Conservation (phyloP, 2,329 filamentous ascomycete genomes). For the Claviceps lovelessii region DNA sequence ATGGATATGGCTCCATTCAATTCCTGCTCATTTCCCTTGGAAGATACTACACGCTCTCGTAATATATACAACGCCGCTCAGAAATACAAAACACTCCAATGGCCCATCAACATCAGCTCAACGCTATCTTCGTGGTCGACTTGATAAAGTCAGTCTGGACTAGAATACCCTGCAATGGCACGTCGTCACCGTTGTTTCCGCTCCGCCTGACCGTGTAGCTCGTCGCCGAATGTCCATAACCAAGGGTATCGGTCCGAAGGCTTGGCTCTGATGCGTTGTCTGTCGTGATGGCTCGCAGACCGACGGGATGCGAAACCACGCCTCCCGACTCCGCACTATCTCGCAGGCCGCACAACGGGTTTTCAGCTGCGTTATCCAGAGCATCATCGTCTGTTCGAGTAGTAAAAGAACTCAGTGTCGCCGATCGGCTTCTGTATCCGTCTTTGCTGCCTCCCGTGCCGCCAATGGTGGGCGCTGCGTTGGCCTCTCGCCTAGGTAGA, state of each 20-base stretch:
- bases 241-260: conserved; percentile 20
- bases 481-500: conserved; percentile 13
- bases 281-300: not conserved
- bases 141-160: conserved; percentile 23
- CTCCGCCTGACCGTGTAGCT: conserved; percentile 16
- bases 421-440: conserved; percentile 8
- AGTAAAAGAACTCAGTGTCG: conserved; percentile 8
- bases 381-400: conserved; percentile 3
- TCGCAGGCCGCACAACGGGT: conserved; percentile 19
- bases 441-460: conserved; percentile 6
- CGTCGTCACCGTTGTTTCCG: conserved; percentile 20
- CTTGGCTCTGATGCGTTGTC: conserved; percentile 8
- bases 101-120: not conserved
- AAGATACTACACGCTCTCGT: not conserved
- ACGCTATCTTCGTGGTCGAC: conserved; percentile 8
- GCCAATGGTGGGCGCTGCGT: conserved; percentile 10
- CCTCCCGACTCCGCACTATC: conserved; percentile 17
- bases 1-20: not conserved
- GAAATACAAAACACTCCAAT: not conserved
- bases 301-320: conserved; percentile 1
- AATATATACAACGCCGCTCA: not conserved
- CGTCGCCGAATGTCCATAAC: conserved; percentile 17
- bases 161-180: conserved; percentile 24
- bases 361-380: conserved; percentile 5
- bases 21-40: not conserved